Evolutionary conservation across 345 rosid genomes (phyloP).

Genomic region (Gossypium arboreum): DNA sequence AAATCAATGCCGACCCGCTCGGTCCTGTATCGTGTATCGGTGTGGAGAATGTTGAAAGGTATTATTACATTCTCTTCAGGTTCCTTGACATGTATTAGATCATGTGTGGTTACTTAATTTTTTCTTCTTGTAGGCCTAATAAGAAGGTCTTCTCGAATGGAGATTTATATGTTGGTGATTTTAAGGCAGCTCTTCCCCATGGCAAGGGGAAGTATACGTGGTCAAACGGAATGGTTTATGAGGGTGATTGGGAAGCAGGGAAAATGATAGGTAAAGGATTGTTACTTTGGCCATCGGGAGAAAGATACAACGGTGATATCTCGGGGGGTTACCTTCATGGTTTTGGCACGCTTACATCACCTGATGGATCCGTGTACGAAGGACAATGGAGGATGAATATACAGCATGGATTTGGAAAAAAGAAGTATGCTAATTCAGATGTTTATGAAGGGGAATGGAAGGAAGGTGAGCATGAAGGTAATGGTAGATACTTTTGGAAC

Average conservation of each 20-base stretch:
- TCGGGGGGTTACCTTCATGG: constrained; percentile 92
- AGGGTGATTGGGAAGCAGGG: constrained; percentile 86
- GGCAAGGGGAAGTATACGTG: constrained; percentile 80
- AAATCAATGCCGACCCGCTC: constrained; percentile 2
- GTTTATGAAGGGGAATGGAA: constrained; percentile 84
- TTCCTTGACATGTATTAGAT: not conserved
- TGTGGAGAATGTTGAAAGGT: constrained; percentile 17
- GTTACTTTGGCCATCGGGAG: constrained; percentile 69
- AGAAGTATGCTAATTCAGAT: constrained; percentile 63
- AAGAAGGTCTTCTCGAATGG: constrained; percentile 55
- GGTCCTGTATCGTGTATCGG: constrained; percentile 7
- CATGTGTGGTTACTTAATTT: not conserved
- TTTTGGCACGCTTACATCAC: constrained; percentile 52
- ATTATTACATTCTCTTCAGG: not conserved
- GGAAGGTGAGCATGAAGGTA: constrained; percentile 85
- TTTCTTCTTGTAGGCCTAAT: constrained; percentile 35
- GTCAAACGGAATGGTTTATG: constrained; percentile 63
- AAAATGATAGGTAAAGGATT: constrained; percentile 80
- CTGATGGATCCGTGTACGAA: constrained; percentile 54
- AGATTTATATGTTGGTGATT: constrained; percentile 60
- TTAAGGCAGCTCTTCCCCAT: constrained; percentile 58
- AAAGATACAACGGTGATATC: constrained; percentile 76
- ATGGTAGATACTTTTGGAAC: constrained; percentile 76
- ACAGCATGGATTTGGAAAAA: constrained; percentile 77
- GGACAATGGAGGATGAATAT: constrained; percentile 91